Evolutionary conservation across 78 protist species (phyloP), one percentile per base, ranked within the genome.

Genomic region (Planoprotostelium fungivorum): DNA sequence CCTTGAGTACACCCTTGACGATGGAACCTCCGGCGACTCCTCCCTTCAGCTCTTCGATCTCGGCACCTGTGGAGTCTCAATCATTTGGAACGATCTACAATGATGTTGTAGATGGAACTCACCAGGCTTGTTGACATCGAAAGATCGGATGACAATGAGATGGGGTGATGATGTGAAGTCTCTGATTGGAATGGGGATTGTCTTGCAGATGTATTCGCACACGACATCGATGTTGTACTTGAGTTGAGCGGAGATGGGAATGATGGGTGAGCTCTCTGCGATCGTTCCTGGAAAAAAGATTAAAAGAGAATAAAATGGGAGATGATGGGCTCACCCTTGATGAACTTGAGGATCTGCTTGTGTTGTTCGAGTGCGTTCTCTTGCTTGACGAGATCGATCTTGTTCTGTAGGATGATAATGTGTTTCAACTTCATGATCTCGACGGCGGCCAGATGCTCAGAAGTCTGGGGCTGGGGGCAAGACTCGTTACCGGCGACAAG

Each of bases 11-110:
- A 31, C 99, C 99, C 73, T 89, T 93, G 37, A 99, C 94, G 88
- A 99, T 97, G 16, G 98, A 94, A 36, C 99, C 99, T 28, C 99
- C 99, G 29, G 99, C 99, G 1, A 99, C 99, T 38, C 99, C 99
- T 28, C 99, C 99, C 87, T 94, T 83, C 85, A 99, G 96, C 35
- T 98, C 96, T 31, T 95, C 96, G 31, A 96, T 98, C 83, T 91
- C 95, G 36, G 95, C 88, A 34, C 94, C 73, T 51, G 5, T 51
- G 31, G 16, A 51, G 73, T 51, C 73, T 51, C 16, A 25, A 51
- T 51, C 63, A 93, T 73, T 29, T 73, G 84, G 35, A 29, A 73
- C 35, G 35, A 29, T 29, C 29, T 73, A 73, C 35, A 29, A 29
- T 73, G 84, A 73, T 29, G 84, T 85, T 25, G 63, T 25, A 51